Evolutionary conservation across 768 basidiomycete species (phyloP).

Genomic region (Suillus brevipes): DNA sequence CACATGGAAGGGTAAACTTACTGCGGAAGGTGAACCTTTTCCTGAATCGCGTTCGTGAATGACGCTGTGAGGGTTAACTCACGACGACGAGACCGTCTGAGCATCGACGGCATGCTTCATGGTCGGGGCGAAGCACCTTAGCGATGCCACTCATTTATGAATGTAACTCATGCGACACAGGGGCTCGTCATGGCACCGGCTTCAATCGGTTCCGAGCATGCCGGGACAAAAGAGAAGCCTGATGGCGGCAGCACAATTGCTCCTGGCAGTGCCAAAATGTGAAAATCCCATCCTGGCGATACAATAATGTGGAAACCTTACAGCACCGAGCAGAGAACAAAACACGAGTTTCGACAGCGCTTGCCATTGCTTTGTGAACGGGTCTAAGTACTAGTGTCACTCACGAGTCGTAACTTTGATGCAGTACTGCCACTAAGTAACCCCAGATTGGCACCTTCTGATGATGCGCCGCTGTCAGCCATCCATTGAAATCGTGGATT

Average conservation of each 20-base stretch:
- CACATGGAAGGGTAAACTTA: constrained; percentile 22
- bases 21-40: constrained; percentile 36
- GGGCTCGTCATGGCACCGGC: constrained; percentile 20
- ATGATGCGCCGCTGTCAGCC: too few species aligned
- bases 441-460: too few species aligned
- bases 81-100: constrained; percentile 48
- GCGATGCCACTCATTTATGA: constrained; percentile 30
- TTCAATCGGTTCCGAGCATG: constrained; percentile 18
- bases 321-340: background rate
- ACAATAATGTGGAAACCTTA: background rate
- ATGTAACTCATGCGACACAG: constrained; percentile 29
- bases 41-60: constrained; percentile 48
- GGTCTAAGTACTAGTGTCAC: background rate
- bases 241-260: background rate
- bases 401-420: background rate
- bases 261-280: background rate
- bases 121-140: constrained; percentile 15
- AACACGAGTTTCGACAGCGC: background rate
- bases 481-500: background rate
- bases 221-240: constrained; percentile 2
- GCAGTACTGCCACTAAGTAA: too few species aligned
- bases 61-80: constrained; percentile 51
- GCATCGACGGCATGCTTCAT: constrained; percentile 39
- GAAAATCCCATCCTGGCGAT: too few species aligned
- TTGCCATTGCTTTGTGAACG: background rate